Evolutionary conservation across 139 green algal genomes (phyloP), one percentile per base, ranked within the genome.

Genomic region (Picochlorum sp.): DNA sequence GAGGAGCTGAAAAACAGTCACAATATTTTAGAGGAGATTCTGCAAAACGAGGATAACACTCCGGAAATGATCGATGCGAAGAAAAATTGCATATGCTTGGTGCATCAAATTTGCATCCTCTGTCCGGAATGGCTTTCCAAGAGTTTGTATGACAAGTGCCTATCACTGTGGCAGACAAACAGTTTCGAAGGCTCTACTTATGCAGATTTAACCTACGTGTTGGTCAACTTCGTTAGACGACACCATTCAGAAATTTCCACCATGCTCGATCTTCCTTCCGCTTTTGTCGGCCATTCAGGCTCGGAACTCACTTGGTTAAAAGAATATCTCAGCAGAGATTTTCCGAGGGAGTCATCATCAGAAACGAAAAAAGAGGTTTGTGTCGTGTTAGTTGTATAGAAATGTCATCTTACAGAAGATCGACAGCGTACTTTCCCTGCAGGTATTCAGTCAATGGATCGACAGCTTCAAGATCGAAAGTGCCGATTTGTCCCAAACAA

Each of bases 41-140:
- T 41, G 58, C 20, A 37, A 15, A 58, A 65, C n/a, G 58, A n/a
- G 16, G 56, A 62, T 21, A 13, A 62, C n/a, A 21, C 6, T 14
- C 56, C 24, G 56, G 58, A 50, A 15, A 64, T 24, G 30, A 21
- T 24, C 15, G 72, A 56, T 21, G 76, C 76, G 4, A 66, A 79
- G 16, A 82, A 88, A 34, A 73, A 92, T 51, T 80, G 81, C 16
- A 65, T 98, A 28, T 81, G 90, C 45, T 79, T 98, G 23, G 49
- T 98, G 32, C 58, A 71, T 3, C 61, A 75, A 8, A 71, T 98
- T 37, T 58, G 80, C 13, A 92, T 92, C 81, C 72, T 94, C 30
- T 57, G 71, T 47, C 85, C 88, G 1, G 72, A 66, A 16, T 96
- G 88, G 89, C 69, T 95, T 37, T 64, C 16, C 18, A n/a, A 52